Conservation (phyloP, 352 stramenopile genomes). For the Phytophthora cajani region DNA sequence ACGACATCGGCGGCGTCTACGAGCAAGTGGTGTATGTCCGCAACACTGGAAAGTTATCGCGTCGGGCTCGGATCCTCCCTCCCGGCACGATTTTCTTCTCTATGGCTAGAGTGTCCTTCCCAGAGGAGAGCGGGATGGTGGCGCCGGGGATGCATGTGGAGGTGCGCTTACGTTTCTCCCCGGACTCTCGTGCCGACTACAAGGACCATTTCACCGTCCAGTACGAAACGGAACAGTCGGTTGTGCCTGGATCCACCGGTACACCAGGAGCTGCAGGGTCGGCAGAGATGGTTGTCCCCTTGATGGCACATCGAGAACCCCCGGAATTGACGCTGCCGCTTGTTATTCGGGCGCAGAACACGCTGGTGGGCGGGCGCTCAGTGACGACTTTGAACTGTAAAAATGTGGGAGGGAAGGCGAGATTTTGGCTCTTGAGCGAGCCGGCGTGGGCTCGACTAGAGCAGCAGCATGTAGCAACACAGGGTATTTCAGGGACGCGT, state of each 20-base stretch:
- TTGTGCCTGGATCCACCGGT: slow-evolving; percentile 9
- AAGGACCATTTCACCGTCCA: slow-evolving; percentile 65
- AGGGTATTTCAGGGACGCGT: slow-evolving; percentile 13
- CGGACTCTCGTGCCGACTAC: slow-evolving; percentile 81
- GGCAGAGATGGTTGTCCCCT: slow-evolving; percentile 44
- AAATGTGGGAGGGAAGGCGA: slow-evolving; percentile 65
- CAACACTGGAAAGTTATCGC: slow-evolving; percentile 63
- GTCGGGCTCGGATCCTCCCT: slow-evolving; percentile 68
- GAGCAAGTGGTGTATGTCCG: slow-evolving; percentile 72
- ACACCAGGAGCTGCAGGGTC: slow-evolving; percentile 26
- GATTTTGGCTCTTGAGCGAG: slow-evolving; percentile 81
- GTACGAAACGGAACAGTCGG: slow-evolving; percentile 47
- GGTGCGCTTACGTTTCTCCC: slow-evolving; percentile 64
- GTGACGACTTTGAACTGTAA: slow-evolving; percentile 56
- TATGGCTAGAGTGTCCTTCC: slow-evolving; percentile 58
- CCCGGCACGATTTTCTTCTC: slow-evolving; percentile 73
- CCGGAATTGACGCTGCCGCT: slow-evolving; percentile 76
- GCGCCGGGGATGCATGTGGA: slow-evolving; percentile 77
- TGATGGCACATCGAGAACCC: slow-evolving; percentile 55
- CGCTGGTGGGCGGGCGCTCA: slow-evolving; percentile 64
- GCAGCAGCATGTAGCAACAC: slow-evolving; percentile 14
- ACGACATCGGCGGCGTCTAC: slow-evolving; percentile 80
- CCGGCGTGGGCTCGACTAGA: slow-evolving; percentile 47
- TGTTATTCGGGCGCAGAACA: slow-evolving; percentile 59
- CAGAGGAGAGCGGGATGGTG: slow-evolving; percentile 60